Evolutionary conservation across 352 stramenopile species (phyloP), one percentile per base, ranked within the genome.

Genomic region (Phytophthora syringae): DNA sequence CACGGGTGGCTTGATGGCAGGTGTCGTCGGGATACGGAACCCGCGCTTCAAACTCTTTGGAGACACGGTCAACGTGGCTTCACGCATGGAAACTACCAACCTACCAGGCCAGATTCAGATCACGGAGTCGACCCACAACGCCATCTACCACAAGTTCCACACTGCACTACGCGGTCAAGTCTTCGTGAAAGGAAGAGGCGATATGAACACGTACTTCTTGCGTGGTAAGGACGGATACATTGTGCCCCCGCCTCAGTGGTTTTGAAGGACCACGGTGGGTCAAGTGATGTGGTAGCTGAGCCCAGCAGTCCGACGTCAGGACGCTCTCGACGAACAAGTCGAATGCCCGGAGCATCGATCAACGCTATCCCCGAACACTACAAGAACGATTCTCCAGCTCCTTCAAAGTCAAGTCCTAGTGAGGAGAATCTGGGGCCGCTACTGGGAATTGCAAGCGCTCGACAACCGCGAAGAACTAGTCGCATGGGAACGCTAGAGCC

Each of bases 31-130:
- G 9, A 92, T 92, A 39, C 70, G 77, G 1, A 94, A 93, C 21
- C 89, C 85, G 30, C 80, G 88, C 16, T 97, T 95, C 74, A 95
- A 96, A 66, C 72, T 97, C 7, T 95, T 95, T 60, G 89, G 89
- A 3, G 89, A 95, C 52, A 93, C 89, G 1, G 89, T 95, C 13
- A 96, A 96, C 64, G 86, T 93, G 7, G 86, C 89, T 2, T 94
- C 84, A 22, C 79, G 86, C 1, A 96, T 96, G 87, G 81, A 95
- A 59, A 93, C 82, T 6, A 93, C 87, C 10, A 94, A 94, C 48
- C 53, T 93, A 20, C 77, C 83, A 0, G 84, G 86, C 0, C 81
- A 90, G 39, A 96, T 96, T 32, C 88, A 96, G 55, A 88, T 94
- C 58, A 93, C 84, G 1, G 77, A 89, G 51, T 68, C 79, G 4